Percentiles rank a stretch among this genome's conserved stretches.
phyloP scores from a whole-genome alignment of 805 yeast genomes.

The Nakazawaea holstii region DNA sequence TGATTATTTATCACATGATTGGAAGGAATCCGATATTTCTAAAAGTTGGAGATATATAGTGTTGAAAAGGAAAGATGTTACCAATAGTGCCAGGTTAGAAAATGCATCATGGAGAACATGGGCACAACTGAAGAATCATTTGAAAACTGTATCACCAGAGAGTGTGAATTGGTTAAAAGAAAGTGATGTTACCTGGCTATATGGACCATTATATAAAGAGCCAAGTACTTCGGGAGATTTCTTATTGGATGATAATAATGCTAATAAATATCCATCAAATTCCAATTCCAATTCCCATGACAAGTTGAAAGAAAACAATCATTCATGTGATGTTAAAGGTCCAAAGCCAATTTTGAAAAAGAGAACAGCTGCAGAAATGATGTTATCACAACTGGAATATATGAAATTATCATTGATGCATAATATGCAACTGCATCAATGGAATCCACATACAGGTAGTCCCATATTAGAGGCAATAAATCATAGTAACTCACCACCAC shows the following conservation, averaged over 20 bases:
- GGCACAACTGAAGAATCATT: conserved; percentile 77
- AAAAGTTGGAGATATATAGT: conserved; percentile 95
- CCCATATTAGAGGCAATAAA: conserved; percentile 24
- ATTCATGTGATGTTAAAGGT: conserved; percentile 20
- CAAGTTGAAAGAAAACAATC: too few species aligned
- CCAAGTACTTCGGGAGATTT: conserved; percentile 14
- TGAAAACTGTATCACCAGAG: conserved; percentile 83
- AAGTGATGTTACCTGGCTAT: conserved; percentile 95
- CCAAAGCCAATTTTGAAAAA: conserved; percentile 87
- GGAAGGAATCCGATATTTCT: conserved; percentile 93
- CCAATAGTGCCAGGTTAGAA: conserved; percentile 73
- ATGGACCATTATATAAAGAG: conserved; percentile 76
- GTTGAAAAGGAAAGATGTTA: conserved; percentile 74
- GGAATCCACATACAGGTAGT: conserved; percentile 19
- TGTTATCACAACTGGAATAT: conserved; percentile 54
- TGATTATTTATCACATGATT: conserved; percentile 89
- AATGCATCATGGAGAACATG: conserved; percentile 95
- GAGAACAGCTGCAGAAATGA: conserved; percentile 76
- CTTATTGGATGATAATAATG: too few species aligned
- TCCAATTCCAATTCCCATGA: too few species aligned
- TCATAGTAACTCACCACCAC: not conserved
- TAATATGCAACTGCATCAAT: conserved; percentile 1
- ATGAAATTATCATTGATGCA: conserved; percentile 16
- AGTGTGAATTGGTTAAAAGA: conserved; percentile 95
- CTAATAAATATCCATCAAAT: too few species aligned